Conservation (phyloP, 768 basidiomycete species). For the Suillus discolor region DNA sequence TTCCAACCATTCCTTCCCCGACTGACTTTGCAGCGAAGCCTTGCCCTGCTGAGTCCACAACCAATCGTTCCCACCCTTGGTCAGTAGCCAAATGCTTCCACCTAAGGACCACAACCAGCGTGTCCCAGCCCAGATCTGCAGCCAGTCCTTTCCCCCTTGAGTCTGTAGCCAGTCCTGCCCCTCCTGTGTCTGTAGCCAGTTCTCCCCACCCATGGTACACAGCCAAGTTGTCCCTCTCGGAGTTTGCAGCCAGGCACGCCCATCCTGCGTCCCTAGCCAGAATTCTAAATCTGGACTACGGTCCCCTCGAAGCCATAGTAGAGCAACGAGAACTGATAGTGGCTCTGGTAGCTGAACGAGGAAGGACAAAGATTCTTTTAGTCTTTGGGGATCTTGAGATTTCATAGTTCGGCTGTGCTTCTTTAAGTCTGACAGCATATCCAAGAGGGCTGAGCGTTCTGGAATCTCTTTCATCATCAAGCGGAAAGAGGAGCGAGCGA, state of each 20-base stretch:
- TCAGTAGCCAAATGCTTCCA: not conserved
- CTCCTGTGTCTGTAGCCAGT: not conserved
- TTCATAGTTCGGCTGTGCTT: not conserved
- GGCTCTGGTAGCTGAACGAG: not conserved
- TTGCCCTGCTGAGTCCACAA: not conserved
- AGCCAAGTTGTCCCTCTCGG: not conserved
- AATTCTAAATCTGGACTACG: not conserved
- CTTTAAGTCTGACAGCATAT: not conserved
- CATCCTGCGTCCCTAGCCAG: not conserved
- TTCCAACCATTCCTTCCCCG: not conserved
- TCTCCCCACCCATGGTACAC: not conserved
- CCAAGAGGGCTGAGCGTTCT: not conserved
- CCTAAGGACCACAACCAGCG: conserved; percentile 2
- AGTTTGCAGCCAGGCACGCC: not conserved
- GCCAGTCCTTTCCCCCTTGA: not conserved
- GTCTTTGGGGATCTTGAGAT: not conserved
- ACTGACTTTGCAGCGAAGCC: not conserved
- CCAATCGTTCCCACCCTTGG: not conserved
- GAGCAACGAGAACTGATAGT: not conserved
- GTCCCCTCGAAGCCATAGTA: not conserved
- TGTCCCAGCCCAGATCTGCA: not conserved
- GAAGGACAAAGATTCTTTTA: not conserved
- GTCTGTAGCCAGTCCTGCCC: not conserved
- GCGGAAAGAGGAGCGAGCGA: not conserved
- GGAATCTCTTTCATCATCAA: conserved; percentile 4